These are phyloP conservation scores for Penicillium antarcticum DNA, from an alignment of 495 filamentous ascomycete genomes.

Conservation along the genomic window DNA sequence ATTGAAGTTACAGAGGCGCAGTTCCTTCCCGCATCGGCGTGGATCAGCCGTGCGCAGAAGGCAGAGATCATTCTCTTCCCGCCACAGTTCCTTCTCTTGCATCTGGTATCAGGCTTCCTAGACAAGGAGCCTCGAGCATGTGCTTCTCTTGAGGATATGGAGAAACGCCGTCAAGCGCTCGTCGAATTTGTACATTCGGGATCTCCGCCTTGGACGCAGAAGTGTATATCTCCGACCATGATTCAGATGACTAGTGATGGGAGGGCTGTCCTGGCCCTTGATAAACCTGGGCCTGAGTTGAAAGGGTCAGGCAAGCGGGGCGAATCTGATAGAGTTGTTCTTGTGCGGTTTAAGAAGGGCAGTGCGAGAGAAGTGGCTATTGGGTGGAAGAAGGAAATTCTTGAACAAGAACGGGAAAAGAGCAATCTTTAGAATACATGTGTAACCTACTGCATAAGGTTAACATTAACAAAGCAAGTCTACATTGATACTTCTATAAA, in stretches of 20 bases:
- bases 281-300: constrained; percentile 70
- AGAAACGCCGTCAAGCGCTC: constrained; percentile 51
- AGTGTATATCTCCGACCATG: constrained; percentile 68
- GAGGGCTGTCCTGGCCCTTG: constrained; percentile 61
- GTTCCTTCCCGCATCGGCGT: constrained; percentile 67
- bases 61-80: constrained; percentile 83
- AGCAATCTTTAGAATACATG: constrained; percentile 27
- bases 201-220: constrained; percentile 69
- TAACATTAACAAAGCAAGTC: not conserved
- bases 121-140: constrained; percentile 33
- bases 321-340: constrained; percentile 68
- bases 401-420: constrained; percentile 24
- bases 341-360: constrained; percentile 61
- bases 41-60: constrained; percentile 58
- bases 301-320: constrained; percentile 59
- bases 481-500: not conserved
- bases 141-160: constrained; percentile 35
- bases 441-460: not conserved
- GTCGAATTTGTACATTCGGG: constrained; percentile 53
- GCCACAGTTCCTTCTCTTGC: constrained; percentile 80
- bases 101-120: constrained; percentile 61
- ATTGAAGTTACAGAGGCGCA: constrained; percentile 77
- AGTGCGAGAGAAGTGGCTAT: constrained; percentile 55
- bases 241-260: constrained; percentile 56
- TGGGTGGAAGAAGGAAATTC: constrained; percentile 48